Evolutionary conservation across 73 alveolate species (phyloP).

Genomic region (Symbiodinium pilosum): DNA sequence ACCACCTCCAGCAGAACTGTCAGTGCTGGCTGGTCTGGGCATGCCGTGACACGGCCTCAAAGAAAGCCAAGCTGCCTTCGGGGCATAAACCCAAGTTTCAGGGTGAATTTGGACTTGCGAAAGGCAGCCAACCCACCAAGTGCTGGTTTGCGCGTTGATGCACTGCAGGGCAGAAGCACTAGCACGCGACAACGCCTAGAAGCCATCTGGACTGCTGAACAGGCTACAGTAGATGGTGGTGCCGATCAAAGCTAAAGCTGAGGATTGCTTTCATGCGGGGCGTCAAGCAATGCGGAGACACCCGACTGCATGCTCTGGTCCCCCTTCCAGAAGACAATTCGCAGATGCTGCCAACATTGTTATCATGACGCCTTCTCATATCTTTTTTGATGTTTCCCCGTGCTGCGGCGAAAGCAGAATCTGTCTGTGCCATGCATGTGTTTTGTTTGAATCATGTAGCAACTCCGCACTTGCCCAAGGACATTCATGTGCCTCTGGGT

Average conservation of each 20-base stretch:
- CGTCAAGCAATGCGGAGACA: slow-evolving; percentile 69
- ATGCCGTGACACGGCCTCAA: not conserved
- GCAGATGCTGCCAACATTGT: too few species aligned
- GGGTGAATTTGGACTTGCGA: too few species aligned
- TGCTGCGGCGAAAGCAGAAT: not conserved
- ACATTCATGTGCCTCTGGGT: slow-evolving; percentile 87
- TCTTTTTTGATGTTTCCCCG: not conserved
- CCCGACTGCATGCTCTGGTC: not conserved
- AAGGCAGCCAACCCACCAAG: too few species aligned
- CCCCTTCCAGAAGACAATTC: not conserved
- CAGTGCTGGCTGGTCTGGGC: slow-evolving; percentile 14
- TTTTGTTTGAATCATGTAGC: not conserved
- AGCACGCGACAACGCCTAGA: not conserved
- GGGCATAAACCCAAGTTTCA: not conserved
- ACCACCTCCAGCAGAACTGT: slow-evolving; percentile 25
- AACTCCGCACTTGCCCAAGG: too few species aligned
- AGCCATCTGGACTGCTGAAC: too few species aligned
- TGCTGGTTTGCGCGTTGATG: too few species aligned
- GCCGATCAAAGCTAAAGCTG: not conserved
- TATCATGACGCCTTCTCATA: too few species aligned
- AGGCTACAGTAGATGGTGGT: not conserved
- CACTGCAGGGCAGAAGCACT: too few species aligned
- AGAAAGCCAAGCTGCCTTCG: too few species aligned
- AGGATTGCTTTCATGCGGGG: slow-evolving; percentile 92
- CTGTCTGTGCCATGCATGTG: not conserved